Conservation (phyloP, 2,329 filamentous ascomycete species). For the Xylaria multiplex region DNA sequence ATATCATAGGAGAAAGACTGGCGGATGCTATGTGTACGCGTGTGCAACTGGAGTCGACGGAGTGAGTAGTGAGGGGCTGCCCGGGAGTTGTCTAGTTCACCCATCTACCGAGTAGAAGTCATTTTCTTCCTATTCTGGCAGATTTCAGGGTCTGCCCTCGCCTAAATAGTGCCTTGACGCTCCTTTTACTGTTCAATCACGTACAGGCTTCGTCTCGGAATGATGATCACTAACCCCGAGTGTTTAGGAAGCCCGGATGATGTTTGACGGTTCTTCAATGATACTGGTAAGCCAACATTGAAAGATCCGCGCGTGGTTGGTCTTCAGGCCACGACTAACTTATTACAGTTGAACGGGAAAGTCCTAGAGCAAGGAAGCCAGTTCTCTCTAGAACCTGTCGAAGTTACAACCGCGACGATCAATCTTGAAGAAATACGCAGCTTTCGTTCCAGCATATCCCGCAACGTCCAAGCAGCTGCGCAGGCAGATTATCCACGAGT, state of each 20-base stretch:
- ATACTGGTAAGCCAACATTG: conserved; percentile 12
- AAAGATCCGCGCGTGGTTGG: not conserved
- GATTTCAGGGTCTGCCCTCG: too few species aligned
- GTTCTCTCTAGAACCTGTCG: conserved; percentile 34
- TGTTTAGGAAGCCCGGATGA: conserved; percentile 27
- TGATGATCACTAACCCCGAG: too few species aligned
- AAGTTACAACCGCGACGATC: conserved; percentile 32
- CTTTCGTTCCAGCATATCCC: conserved; percentile 27
- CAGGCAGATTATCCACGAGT: conserved; percentile 30
- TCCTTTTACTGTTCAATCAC: too few species aligned
- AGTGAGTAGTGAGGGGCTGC: too few species aligned
- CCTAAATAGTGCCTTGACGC: too few species aligned
- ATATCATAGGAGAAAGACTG: conserved; percentile 24
- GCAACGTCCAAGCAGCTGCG: conserved; percentile 31
- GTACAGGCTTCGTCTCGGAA: too few species aligned
- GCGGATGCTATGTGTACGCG: conserved; percentile 35
- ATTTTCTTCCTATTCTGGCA: too few species aligned
- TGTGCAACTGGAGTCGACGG: conserved; percentile 33
- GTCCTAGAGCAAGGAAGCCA: conserved; percentile 28
- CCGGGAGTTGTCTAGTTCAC: too few species aligned
- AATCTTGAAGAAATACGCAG: conserved; percentile 31
- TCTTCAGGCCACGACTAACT: not conserved
- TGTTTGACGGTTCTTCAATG: conserved; percentile 36
- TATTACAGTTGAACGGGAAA: conserved; percentile 24
- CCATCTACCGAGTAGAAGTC: too few species aligned